Percentiles rank a stretch among this genome's conserved stretches.
Evolutionary conservation across 2,329 filamentous ascomycete species (phyloP).

Genomic region (Sodiomyces alkalinus): DNA sequence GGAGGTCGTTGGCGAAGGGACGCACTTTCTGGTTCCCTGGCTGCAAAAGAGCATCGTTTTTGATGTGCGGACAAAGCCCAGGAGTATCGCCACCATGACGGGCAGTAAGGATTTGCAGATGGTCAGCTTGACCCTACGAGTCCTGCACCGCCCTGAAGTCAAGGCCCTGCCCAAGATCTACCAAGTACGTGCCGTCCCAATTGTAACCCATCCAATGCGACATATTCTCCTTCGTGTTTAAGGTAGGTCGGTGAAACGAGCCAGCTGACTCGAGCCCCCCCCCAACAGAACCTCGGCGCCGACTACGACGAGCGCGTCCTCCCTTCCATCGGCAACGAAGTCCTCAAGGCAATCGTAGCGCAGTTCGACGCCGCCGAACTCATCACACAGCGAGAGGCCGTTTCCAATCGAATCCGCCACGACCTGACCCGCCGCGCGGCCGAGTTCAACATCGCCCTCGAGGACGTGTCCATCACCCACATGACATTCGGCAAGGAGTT

Average conservation of each 20-base stretch:
- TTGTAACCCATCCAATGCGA: background rate
- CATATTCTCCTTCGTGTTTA: no score
- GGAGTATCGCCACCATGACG: constrained; percentile 94
- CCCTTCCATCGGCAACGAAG: constrained; percentile 97
- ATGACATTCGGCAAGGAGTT: constrained; percentile 99
- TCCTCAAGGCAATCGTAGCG: constrained; percentile 94
- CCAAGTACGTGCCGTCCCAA: constrained; percentile 48
- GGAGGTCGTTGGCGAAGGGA: constrained; percentile 83
- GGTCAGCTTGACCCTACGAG: constrained; percentile 94
- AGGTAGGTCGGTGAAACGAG: no score
- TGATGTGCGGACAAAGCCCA: constrained; percentile 92
- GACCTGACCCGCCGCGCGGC: constrained; percentile 84
- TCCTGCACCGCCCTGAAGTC: constrained; percentile 88
- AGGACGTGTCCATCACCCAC: constrained; percentile 98
- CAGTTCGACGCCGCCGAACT: constrained; percentile 98
- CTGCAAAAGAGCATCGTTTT: constrained; percentile 88
- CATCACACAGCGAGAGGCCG: constrained; percentile 96
- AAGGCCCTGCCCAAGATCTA: constrained; percentile 92
- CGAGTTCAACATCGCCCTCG: constrained; percentile 98
- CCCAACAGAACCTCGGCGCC: constrained; percentile 70
- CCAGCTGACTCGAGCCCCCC: no score
- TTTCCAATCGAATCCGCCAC: constrained; percentile 82
- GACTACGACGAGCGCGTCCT: constrained; percentile 98
- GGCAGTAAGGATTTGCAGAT: constrained; percentile 99
- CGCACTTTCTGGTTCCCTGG: constrained; percentile 93